Evolutionary conservation across 345 rosid species (phyloP), one percentile per base, ranked within the genome.

Genomic region (Physaria fendleri): DNA sequence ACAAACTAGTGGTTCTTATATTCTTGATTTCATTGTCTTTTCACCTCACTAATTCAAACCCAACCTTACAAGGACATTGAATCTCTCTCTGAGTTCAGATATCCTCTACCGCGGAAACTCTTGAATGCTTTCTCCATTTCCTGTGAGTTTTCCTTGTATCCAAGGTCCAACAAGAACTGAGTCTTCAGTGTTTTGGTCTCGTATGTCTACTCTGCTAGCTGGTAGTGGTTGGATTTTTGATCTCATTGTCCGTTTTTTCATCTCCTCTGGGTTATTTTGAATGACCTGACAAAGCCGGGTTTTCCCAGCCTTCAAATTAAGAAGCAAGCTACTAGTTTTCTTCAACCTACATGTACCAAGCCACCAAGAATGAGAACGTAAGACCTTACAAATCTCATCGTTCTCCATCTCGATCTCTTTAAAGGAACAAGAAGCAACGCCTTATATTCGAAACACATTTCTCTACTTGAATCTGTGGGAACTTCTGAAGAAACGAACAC

Each of bases 11-110:
- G 3, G 10, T 62, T 51, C 59, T 44, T 39, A 39, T 39, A 40
- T 39, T 50, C 30, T 16, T 42, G 22, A 64, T n/a, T n/a, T n/a
- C n/a, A n/a, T n/a, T n/a, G n/a, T n/a, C n/a, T n/a, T n/a, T n/a
- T n/a, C 91, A 46, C 74, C 85, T 37, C 73, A 39, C 77, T 50
- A 71, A 22, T 78, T 78, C 60, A 87, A 45, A 64, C 94, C 94
- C 14, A 84, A 79, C 21, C 69, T 73, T 52, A 85, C 71, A 3
- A 91, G 65, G 8, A 72, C 78, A 69, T 91, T 68, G 32, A 82
- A 88, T 72, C 98, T 79, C 69, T 85, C 95, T 27, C n/a, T 66
- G 33, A 91, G 76, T 39, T 84, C 83, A 11, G 66, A 47, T n/a
- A n/a, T 40, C 87, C 84, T 64, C 42, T 76, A 20, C 88, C 92